Evolutionary conservation across 2,329 filamentous ascomycete species (phyloP), one percentile per base, ranked within the genome.

Genomic region (Aureobasidium musti): DNA sequence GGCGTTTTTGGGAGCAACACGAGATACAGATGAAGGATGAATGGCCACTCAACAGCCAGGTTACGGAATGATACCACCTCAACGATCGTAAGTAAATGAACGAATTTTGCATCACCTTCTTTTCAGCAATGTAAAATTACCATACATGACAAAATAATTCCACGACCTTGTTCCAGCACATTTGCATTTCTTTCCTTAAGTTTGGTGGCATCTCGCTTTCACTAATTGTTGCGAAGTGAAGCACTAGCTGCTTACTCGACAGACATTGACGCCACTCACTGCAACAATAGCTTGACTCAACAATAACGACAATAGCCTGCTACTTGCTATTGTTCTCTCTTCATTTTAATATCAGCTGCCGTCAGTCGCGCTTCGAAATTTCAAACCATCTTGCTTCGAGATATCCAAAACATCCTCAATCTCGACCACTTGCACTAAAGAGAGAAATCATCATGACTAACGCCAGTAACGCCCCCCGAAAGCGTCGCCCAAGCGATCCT

Each of bases 1-100:
- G 65, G 66, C 54, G 66, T 66, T 63, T 54, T 64, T 56, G 53
- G 68, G 59, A 56, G 60, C 28, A 59, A 66, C 63, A 66, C 65
- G 61, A 63, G 50, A 65, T 50, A 61, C 19, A 26, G 23, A 39
- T 56, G 35, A 50, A 56, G 52, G 60, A 57, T 61, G 66, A 59
- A 47, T 61, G 66, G 66, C 66, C 57, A 45, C 60, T 67, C 66
- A 67, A 63, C 66, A 64, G 57, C 57, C 66, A 53, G 39, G 13
- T 54, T 64, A 37, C 53, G 45, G 23, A 30, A 63, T 64, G 59
- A 67, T 64, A 67, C 66, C 66, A 64, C 65, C 65, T 67, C 66
- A 67, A 67, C 66, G 59, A 64, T 50, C n/a, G 59, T 63, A 63
- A 63, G 59, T 63, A 63, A 63, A 61, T 37, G 43, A 61, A 50